A percentile compares a stretch with the other conserved stretches of the same genome.
Conservation (phyloP, 1,139 yeast genomes). For the Scheffersomyces segobiensis region DNA sequence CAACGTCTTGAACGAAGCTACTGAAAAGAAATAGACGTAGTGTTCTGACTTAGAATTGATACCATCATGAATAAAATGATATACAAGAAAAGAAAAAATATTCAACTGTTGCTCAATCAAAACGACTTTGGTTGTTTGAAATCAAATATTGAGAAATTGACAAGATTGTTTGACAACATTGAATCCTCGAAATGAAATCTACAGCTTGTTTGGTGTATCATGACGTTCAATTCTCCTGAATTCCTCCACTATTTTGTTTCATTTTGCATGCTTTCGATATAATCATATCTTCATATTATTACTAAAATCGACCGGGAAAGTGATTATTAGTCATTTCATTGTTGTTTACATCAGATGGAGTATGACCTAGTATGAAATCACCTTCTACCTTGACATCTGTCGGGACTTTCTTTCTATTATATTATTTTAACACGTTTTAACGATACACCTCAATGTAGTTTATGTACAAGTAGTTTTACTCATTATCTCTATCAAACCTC, state of each 20-base stretch:
- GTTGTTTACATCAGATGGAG: background rate
- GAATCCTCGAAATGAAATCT: background rate
- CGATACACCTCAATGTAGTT: background rate
- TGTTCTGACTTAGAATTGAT: background rate
- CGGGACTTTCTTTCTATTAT: background rate
- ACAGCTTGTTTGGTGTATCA: background rate
- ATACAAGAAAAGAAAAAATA: background rate
- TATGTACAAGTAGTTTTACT: background rate
- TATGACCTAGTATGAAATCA: background rate
- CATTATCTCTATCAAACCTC: background rate
- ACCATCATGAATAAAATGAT: background rate
- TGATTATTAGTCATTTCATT: background rate
- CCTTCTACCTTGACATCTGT: background rate
- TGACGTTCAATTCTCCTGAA: background rate
- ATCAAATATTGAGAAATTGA: too few species aligned
- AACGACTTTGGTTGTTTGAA: background rate
- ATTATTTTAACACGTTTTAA: background rate
- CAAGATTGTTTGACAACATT: background rate
- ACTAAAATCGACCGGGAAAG: background rate
- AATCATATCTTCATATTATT: background rate
- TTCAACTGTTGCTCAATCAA: background rate
- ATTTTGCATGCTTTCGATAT: background rate
- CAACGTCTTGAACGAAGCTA: constrained; percentile 56
- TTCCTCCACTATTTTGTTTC: background rate
- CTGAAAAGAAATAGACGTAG: constrained; percentile 24